A percentile compares a stretch with the other conserved stretches of the same genome.
These are phyloP conservation scores for Suhomyces faveliae DNA, from an alignment of 805 yeast genomes.

Conservation along the genomic window DNA sequence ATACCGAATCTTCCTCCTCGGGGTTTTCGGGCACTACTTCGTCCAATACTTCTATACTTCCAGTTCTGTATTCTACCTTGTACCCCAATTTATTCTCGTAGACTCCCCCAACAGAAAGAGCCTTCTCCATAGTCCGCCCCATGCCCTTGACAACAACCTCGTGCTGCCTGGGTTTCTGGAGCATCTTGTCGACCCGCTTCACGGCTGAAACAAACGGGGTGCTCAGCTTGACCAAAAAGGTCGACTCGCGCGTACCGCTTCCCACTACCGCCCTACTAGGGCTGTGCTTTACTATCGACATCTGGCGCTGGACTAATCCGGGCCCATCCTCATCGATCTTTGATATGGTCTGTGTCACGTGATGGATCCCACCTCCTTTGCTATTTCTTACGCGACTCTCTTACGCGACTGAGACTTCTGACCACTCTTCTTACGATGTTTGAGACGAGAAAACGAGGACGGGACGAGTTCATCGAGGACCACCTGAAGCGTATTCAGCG, in stretches of 20 bases:
- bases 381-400: neutral
- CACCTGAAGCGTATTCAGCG: constrained; percentile 22
- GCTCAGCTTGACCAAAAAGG: constrained; percentile 55
- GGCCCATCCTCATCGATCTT: neutral
- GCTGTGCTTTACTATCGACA: constrained; percentile 49
- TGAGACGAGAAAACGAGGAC: constrained; percentile 12
- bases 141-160: constrained; percentile 65
- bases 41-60: constrained; percentile 67
- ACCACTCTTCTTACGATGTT: neutral
- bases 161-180: constrained; percentile 38
- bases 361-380: neutral
- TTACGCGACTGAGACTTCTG: neutral
- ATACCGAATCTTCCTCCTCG: constrained; percentile 29
- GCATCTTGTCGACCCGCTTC: constrained; percentile 57
- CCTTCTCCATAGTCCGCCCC: constrained; percentile 66
- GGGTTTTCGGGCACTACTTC: constrained; percentile 43
- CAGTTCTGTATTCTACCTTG: constrained; percentile 61
- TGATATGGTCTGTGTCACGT: neutral
- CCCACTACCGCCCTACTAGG: constrained; percentile 45
- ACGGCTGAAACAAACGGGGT: constrained; percentile 76
- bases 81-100: constrained; percentile 51
- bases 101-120: constrained; percentile 59
- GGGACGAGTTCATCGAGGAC: constrained; percentile 11
- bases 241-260: constrained; percentile 45
- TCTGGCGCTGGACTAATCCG: neutral